Evolutionary conservation across 106 monocot species (phyloP).

Genomic region (Allium fistulosum): DNA sequence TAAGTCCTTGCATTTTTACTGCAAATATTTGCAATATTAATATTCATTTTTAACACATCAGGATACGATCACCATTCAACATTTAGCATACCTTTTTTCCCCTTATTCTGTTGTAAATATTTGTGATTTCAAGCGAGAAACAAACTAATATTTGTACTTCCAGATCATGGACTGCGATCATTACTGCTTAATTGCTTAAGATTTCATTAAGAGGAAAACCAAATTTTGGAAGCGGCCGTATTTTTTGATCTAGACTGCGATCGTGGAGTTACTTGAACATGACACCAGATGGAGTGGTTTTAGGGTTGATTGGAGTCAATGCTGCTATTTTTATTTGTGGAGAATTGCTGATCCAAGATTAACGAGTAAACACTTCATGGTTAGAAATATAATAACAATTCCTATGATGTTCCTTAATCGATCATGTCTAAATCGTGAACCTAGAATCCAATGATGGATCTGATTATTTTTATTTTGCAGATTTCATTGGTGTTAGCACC

Average conservation of each 20-base stretch:
- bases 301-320: constrained; percentile 68
- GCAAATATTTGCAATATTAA: too few relatives aligned
- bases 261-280: constrained; percentile 31
- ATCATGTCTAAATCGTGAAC: background rate
- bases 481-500: too few relatives aligned
- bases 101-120: too few relatives aligned
- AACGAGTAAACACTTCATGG: constrained; percentile 81
- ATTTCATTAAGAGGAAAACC: background rate
- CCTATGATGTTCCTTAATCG: background rate
- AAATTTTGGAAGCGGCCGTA: background rate
- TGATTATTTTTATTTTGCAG: too few relatives aligned
- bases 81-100: too few relatives aligned
- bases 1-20: too few relatives aligned
- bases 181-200: background rate
- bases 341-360: constrained; percentile 50
- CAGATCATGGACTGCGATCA: too few relatives aligned
- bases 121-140: too few relatives aligned
- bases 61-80: too few relatives aligned
- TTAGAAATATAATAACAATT: background rate
- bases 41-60: too few relatives aligned
- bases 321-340: constrained; percentile 77
- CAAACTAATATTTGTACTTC: too few relatives aligned
- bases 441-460: background rate
- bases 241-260: background rate
- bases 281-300: constrained; percentile 50